Evolutionary conservation across 495 filamentous ascomycete species (phyloP).

Genomic region (Penicillium cosmopolitanum): DNA sequence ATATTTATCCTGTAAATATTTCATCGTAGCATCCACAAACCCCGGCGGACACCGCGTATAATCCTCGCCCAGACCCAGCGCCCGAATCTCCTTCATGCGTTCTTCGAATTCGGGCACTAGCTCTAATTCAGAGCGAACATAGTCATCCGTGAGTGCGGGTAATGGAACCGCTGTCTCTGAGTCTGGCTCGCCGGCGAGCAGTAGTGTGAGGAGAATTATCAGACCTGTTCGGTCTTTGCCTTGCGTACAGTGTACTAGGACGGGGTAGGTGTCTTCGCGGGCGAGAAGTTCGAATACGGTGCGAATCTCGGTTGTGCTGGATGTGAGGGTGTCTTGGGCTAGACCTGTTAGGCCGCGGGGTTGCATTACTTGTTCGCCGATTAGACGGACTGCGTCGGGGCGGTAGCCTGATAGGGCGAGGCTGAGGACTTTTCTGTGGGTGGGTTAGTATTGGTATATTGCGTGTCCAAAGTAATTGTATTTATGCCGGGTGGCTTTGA

Average conservation of each 20-base stretch:
- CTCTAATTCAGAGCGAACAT: slow-evolving; percentile 64
- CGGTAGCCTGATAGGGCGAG: slow-evolving; percentile 69
- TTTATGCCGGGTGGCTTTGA: no score
- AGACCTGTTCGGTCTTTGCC: slow-evolving; percentile 88
- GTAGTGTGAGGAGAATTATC: slow-evolving; percentile 63
- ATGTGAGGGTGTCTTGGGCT: slow-evolving; percentile 65
- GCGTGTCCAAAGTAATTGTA: no score
- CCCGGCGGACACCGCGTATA: slow-evolving; percentile 66
- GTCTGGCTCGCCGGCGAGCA: slow-evolving; percentile 59
- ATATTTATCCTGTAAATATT: slow-evolving; percentile 58
- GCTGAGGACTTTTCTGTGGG: slow-evolving; percentile 56
- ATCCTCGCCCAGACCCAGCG: slow-evolving; percentile 67
- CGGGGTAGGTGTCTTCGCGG: slow-evolving; percentile 53
- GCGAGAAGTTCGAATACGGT: slow-evolving; percentile 56
- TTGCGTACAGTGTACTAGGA: slow-evolving; percentile 81
- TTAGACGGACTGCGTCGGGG: slow-evolving; percentile 64
- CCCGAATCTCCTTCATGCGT: slow-evolving; percentile 67
- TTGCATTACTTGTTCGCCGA: slow-evolving; percentile 70
- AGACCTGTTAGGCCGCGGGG: slow-evolving; percentile 69
- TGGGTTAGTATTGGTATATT: neutral
- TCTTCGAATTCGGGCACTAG: slow-evolving; percentile 61
- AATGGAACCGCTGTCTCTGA: slow-evolving; percentile 27
- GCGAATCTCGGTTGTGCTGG: slow-evolving; percentile 64
- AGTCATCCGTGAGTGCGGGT: slow-evolving; percentile 66
- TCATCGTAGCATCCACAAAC: slow-evolving; percentile 54